phyloP scores from a whole-genome alignment of 129 eudicot species.

The Silybum marianum region DNA sequence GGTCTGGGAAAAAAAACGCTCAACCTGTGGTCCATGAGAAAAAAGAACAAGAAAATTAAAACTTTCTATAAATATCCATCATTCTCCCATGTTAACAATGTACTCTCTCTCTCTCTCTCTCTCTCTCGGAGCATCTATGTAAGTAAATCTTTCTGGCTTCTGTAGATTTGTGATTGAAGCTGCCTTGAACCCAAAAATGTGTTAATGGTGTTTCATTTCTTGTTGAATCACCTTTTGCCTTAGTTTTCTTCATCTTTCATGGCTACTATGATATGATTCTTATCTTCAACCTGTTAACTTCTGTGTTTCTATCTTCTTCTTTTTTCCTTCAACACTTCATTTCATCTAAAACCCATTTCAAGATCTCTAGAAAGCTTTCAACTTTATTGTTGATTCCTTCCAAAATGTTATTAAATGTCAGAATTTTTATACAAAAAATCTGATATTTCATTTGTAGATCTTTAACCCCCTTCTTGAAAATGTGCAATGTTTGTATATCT shows the following conservation, averaged over 20 bases:
- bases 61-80: conserved; percentile 25
- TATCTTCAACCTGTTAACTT: background rate
- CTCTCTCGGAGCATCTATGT: conserved; percentile 12
- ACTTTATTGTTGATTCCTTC: conserved; percentile 19
- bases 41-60: background rate
- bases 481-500: conserved; percentile 6
- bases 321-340: background rate
- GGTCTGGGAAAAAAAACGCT: background rate
- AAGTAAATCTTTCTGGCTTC: conserved; percentile 10
- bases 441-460: background rate
- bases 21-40: background rate
- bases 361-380: background rate
- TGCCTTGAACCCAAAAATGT: conserved; percentile 9
- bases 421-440: conserved; percentile 3
- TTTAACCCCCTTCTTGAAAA: conserved; percentile 7
- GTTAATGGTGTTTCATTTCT: background rate
- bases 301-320: background rate
- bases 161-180: background rate
- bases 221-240: background rate
- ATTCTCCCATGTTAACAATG: background rate
- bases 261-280: background rate
- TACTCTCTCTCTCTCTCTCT: background rate
- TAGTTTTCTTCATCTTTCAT: conserved; percentile 1
- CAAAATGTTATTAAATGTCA: background rate
- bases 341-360: background rate